Evolutionary conservation across 2,329 filamentous ascomycete genomes (phyloP).

Genomic region (Allantophomopsis cytisporea): DNA sequence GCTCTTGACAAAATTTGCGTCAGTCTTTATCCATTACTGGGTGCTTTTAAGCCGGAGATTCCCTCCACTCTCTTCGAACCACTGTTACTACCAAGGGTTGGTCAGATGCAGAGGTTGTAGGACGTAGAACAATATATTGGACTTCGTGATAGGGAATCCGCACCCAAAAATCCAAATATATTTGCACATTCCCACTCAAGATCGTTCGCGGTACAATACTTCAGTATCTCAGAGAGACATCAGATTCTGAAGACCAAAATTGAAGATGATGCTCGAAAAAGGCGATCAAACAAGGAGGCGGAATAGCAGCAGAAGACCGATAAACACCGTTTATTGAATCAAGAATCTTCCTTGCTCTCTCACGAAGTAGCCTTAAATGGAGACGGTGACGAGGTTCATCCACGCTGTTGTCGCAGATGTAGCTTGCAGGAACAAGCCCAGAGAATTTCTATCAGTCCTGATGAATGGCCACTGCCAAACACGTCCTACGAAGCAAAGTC

Average conservation of each 20-base stretch:
- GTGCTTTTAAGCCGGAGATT: constrained; percentile 30
- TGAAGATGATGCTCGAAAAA: constrained; percentile 19
- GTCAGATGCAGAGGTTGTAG: constrained; percentile 24
- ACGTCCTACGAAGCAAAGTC: constrained; percentile 21
- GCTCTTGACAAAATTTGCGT: constrained; percentile 33
- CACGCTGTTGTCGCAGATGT: too few species aligned
- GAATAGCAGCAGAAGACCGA: constrained; percentile 19
- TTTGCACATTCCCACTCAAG: constrained; percentile 21
- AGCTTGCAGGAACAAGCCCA: constrained; percentile 16
- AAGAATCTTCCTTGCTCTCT: too few species aligned
- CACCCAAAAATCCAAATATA: constrained; percentile 8
- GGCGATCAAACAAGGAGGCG: constrained; percentile 15
- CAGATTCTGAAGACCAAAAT: constrained; percentile 23
- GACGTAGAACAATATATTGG: constrained; percentile 33
- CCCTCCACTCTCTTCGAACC: constrained; percentile 21
- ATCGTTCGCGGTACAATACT: constrained; percentile 34
- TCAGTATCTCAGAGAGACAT: constrained; percentile 26
- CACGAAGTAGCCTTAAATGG: too few species aligned
- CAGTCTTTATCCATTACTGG: constrained; percentile 21
- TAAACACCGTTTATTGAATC: too few species aligned
- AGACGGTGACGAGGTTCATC: too few species aligned
- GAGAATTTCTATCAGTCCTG: constrained; percentile 26
- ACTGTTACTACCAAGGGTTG: constrained; percentile 31
- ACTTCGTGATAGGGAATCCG: neutral
- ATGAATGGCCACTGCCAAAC: constrained; percentile 42